These are phyloP conservation scores for Mycena filopes DNA, from an alignment of 768 basidiomycete species.

Conservation along the genomic window DNA sequence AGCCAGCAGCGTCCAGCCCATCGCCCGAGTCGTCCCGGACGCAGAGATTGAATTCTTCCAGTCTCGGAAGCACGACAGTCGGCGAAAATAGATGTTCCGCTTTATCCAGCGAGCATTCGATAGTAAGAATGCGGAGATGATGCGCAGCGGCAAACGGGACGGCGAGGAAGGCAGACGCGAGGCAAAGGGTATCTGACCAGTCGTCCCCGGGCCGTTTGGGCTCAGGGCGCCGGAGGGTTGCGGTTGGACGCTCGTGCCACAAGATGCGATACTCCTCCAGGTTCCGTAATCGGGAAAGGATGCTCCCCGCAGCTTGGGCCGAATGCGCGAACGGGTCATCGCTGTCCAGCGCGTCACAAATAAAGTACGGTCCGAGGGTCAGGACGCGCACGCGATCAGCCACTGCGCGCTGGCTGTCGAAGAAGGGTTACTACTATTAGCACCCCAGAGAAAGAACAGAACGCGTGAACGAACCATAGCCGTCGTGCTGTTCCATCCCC, in stretches of 20 bases:
- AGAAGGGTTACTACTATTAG: not conserved
- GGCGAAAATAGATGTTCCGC: constrained; percentile 23
- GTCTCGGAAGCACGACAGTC: constrained; percentile 2
- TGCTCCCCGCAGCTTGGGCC: not conserved
- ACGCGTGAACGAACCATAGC: constrained; percentile 15
- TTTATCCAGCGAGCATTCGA: constrained; percentile 26
- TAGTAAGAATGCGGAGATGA: constrained; percentile 13
- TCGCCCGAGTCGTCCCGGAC: constrained; percentile 21
- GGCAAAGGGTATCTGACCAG: not conserved
- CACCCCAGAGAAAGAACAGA: not conserved
- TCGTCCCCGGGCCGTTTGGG: constrained; percentile 3
- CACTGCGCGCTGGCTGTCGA: constrained; percentile 16
- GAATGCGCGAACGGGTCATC: not conserved
- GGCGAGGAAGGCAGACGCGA: constrained; percentile 11
- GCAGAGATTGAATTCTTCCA: constrained; percentile 17
- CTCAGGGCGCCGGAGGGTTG: not conserved
- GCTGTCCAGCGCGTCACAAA: constrained; percentile 24
- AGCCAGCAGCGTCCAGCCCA: constrained; percentile 13
- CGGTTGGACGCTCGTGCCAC: constrained; percentile 28
- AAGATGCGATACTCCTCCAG: constrained; percentile 22
- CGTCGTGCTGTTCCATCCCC: constrained; percentile 17
- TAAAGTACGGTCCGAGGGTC: constrained; percentile 25
- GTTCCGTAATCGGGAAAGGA: constrained; percentile 17
- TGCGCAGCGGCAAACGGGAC: constrained; percentile 18
- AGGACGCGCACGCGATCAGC: constrained; percentile 19